Base-by-base conservation (phyloP, 495 filamentous ascomycete genomes). In the Letharia columbiana region DNA sequence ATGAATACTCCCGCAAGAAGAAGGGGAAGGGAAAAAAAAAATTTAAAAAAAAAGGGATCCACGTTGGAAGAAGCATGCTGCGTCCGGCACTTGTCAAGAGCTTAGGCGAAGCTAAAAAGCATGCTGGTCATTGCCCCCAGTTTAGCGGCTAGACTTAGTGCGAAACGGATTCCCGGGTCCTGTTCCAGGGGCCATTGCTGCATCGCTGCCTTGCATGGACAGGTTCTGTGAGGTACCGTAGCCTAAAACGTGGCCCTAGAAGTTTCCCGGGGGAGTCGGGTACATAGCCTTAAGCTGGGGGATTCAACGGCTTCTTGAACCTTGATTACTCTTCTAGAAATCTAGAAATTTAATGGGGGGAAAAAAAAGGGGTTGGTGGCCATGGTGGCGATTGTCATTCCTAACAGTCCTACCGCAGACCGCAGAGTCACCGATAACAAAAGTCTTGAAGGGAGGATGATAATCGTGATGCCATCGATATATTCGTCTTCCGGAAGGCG, bases 111-210 rank as follows among this genome's bases (percentile, higher is more conserved):
- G 23, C 31, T 42, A 5, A 20, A 39, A 37, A 20, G 33, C 33
- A 65, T 58, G 54, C 54, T 65, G 54, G 63, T 65, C 63, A 65
- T 65, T 58, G 20, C 61, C 54, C 31, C 54, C 54, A 17, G 33
- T 18, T 57, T 35, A 57, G 54, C 54, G 61, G 61, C 35, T 54
- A 8, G 47, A 41, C 15, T 45, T 65, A 65, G 63, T 37, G 31
- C 54, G 63, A 45, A 47, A 65, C 63, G 42, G 54, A 23, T 44
- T 60, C 52, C 13, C 63, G 63, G 63, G 63, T 40, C 23, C 18
- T 39, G 10, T 63, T 18, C 61, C 61, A 63, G 61, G 31, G 54
- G 17, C 33, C 33, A 37, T 31, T 6, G 33, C 54, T 57, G 54
- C 54, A 57, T 57, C 31, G 54, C 54, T 37, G 54, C 54, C 54